Base-by-base conservation (phyloP, 306 rosid genomes). In the Cucurbita moschata region DNA sequence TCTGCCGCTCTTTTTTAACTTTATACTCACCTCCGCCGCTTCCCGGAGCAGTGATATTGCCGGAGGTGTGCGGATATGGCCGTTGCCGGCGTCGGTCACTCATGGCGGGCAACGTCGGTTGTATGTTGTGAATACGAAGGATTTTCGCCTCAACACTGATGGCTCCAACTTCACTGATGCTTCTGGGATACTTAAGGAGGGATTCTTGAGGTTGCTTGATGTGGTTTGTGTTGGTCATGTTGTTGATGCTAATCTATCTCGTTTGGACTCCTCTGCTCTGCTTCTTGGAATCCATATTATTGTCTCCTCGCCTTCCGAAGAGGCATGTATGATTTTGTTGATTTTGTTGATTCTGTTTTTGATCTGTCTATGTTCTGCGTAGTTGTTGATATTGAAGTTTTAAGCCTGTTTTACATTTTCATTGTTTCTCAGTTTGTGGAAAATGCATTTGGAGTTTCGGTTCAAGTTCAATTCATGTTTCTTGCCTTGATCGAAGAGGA, bases 211-310 rank as follows among this genome's bases (percentile, higher is more conserved):
- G 74, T 55, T 83, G 30, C 53, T 79, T 7, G 35, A 65, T 8
- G 8, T 79, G 64, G 14, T 83, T 38, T 59, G 40, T 8, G 61
- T 47, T 18, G 65, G 58, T 63, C 79, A 74, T 67, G 59, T 59
- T 74, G 69, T 12, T n/a, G 69, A 79, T 35, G 60, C 51, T 15
- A 72, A 72, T 55, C 26, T 73, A 63, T 42, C 82, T 21, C 60
- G 10, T 1, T 7, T 52, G 4, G 71, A 8, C 47, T 30, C 65
- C 23, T 76, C 78, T 12, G 1, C 64, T 61, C 77, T 79, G 75
- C 83, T 83, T 55, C 86, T 11, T n/a, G 83, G 79, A 14, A 46
- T 83, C 46, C 77, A 79, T 62, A 82, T 83, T 61, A 79, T 79
- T 69, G 56, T 83, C 19, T 79, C 80, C 10, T 79, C 83, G 56